Conservation (phyloP, 768 basidiomycete genomes). For the Lactarius hatsudake region DNA sequence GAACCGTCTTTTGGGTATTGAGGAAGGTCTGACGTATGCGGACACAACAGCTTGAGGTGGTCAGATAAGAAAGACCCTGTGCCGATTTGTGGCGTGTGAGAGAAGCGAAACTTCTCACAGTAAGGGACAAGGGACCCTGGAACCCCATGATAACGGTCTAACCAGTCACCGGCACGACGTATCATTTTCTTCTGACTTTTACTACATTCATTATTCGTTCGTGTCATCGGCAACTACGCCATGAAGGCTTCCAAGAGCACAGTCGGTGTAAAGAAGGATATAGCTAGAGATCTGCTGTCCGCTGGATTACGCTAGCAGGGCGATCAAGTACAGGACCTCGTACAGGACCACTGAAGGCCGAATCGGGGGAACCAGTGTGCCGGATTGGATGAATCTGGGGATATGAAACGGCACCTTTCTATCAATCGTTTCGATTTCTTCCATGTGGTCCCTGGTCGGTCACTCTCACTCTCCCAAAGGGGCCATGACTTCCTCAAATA, state of each 20-base stretch:
- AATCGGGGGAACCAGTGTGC: neutral
- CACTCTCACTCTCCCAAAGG: neutral
- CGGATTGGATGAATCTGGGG: neutral
- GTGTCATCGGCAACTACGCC: neutral
- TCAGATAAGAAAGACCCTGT: too few species aligned
- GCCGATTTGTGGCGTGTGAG: too few species aligned
- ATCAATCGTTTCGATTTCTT: neutral
- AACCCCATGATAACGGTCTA: too few species aligned
- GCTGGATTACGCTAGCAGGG: neutral
- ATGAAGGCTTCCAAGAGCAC: neutral
- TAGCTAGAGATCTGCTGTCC: neutral
- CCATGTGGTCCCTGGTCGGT: neutral
- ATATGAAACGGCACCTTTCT: neutral
- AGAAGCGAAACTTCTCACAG: too few species aligned
- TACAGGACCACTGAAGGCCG: neutral
- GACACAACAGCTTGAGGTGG: too few species aligned
- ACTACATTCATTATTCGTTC: neutral
- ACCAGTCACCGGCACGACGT: neutral
- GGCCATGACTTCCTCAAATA: neutral
- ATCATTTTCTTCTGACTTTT: neutral
- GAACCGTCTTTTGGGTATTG: neutral
- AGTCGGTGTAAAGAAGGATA: neutral
- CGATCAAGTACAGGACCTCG: too few species aligned
- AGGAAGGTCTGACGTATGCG: neutral
- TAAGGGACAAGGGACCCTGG: too few species aligned